Percentiles rank a stretch among this genome's conserved stretches.
Evolutionary conservation across 2,329 filamentous ascomycete species (phyloP).

Genomic region (Sporothrix dimorphospora): DNA sequence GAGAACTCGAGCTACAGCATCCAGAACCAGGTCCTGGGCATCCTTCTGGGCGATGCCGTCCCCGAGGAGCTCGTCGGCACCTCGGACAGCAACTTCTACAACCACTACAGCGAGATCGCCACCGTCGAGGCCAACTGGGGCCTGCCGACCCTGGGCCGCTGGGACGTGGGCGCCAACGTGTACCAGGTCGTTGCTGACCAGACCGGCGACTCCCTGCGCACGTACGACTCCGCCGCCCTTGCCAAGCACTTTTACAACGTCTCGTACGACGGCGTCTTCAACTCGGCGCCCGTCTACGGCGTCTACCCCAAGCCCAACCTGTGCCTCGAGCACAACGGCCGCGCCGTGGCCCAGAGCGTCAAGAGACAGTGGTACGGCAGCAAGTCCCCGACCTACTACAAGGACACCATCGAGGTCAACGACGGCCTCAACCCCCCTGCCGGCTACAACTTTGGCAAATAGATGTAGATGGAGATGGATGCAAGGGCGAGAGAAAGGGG

Average conservation of each 20-base stretch:
- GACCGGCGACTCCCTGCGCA: constrained; percentile 57
- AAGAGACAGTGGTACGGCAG: constrained; percentile 35
- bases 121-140: constrained; percentile 71
- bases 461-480: not conserved
- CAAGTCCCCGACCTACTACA: constrained; percentile 37
- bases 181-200: constrained; percentile 61
- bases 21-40: constrained; percentile 69
- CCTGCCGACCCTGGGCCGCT: constrained; percentile 69
- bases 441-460: constrained; percentile 31
- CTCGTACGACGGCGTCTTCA: constrained; percentile 41
- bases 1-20: constrained; percentile 71
- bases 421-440: constrained; percentile 39
- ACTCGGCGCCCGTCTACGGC: constrained; percentile 32
- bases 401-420: constrained; percentile 37
- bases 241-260: constrained; percentile 35
- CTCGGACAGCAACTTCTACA: constrained; percentile 70
- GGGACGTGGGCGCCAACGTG: constrained; percentile 74
- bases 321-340: constrained; percentile 36
- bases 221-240: constrained; percentile 30
- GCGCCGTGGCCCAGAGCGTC: constrained; percentile 35
- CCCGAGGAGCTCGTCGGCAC: constrained; percentile 67
- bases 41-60: constrained; percentile 76
- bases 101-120: constrained; percentile 72
- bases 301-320: constrained; percentile 40
- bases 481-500: not conserved